Percentiles rank a stretch among this genome's conserved stretches.
phyloP scores from a whole-genome alignment of 495 filamentous ascomycete species.

The Annulohypoxylon moriforme region DNA sequence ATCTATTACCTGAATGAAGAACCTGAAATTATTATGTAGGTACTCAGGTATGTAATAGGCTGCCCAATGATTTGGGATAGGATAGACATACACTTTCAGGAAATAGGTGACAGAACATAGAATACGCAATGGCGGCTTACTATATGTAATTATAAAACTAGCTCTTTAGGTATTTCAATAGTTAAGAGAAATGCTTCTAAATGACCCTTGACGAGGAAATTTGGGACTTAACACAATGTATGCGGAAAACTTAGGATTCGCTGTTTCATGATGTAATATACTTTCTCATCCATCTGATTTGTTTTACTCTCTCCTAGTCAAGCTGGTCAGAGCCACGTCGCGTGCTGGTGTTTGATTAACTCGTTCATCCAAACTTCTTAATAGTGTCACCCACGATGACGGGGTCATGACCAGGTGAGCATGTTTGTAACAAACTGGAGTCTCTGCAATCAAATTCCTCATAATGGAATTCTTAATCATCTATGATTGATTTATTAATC shows the following conservation, averaged over 20 bases:
- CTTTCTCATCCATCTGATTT: background rate
- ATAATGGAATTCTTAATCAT: background rate
- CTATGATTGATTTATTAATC: too few species aligned
- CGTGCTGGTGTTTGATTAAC: background rate
- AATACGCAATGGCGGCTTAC: too few species aligned
- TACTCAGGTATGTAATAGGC: too few species aligned
- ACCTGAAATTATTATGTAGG: too few species aligned
- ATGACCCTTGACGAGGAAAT: too few species aligned
- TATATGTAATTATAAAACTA: too few species aligned
- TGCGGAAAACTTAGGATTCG: background rate
- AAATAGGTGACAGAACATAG: too few species aligned
- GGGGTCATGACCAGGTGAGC: background rate
- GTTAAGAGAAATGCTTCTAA: too few species aligned
- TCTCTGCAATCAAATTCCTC: background rate
- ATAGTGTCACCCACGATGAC: background rate
- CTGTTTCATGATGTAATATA: background rate
- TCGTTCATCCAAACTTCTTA: conserved; percentile 1
- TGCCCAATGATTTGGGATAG: too few species aligned
- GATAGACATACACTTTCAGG: too few species aligned
- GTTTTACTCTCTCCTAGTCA: background rate
- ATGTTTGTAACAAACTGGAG: background rate
- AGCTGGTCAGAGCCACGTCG: background rate
- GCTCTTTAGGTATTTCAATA: too few species aligned
- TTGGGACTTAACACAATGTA: background rate
- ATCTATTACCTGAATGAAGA: too few species aligned